Evolutionary conservation across 164 flowering plant genomes (phyloP), one percentile per base, ranked within the genome.

Genomic region (Cinnamomum micranthum): DNA sequence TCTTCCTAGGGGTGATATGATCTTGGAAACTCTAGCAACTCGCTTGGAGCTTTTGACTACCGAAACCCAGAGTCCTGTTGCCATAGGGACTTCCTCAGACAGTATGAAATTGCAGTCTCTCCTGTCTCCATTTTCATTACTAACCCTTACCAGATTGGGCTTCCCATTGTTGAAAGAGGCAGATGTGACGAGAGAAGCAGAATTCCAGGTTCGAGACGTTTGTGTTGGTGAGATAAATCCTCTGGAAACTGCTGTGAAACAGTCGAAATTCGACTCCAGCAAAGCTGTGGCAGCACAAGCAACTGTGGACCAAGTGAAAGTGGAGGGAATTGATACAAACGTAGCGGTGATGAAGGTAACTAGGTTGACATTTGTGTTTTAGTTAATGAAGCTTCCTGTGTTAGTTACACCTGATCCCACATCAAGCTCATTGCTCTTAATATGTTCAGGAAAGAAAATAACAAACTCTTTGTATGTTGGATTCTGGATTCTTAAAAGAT

Each of bases 301-400:
- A 71, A 87, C 97, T 74, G 91, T 92, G 20, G 87, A 90, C 76
- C 88, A 88, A 86, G 97, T 92, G 75, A 94, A 90, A 82, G 92
- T 94, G 73, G 97, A 94, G 74, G 97, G 97, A 2, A 86, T 94
- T 71, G 97, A 92, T 79, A 88, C 93, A 71, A 94, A 94, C 80
- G 23, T 90, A 33, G 98, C 95, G 14, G 89, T 92, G 33, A 88
- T 92, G 95, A 91, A 86, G 98, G 98, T 94, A 69, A 41, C 47
- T 41, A 41, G 47, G 2, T 41, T 41, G 20, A 17, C n/a, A 17
- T 17, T 59, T 63, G 5, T 65, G 35, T 65, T 23, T 65, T 65
- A 13, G 17, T 65, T 25, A 28, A 12, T 24, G 24, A 25, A 23
- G 68, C 35, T 25, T 11, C 4, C 68, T 65, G 17, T 11, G 27